These are phyloP conservation scores for Diplodia corticola DNA, from an alignment of 2,329 filamentous ascomycete genomes.

Conservation along the genomic window DNA sequence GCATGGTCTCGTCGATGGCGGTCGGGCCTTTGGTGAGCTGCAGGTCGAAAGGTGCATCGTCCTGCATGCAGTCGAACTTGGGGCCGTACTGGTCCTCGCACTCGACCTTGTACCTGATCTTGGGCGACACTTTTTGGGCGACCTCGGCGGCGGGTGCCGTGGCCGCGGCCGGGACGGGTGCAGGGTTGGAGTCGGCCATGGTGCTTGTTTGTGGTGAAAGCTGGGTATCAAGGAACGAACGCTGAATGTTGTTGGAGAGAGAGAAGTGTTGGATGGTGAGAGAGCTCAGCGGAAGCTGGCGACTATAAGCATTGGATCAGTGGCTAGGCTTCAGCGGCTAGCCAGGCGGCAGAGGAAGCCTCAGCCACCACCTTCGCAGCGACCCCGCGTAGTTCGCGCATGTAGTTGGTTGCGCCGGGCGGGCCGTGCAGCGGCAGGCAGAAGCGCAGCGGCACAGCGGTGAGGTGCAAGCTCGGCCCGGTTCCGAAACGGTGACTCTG, in stretches of 20 bases:
- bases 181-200: neutral
- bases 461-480: neutral
- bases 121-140: neutral
- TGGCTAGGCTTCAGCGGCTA: neutral
- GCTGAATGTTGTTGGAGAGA: neutral
- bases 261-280: neutral
- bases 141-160: neutral
- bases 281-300: neutral
- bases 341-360: neutral
- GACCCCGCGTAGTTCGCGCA: neutral
- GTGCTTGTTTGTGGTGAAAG: neutral
- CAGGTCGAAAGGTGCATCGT: constrained; percentile 10
- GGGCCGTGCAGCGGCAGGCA: neutral
- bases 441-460: neutral
- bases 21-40: neutral
- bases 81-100: constrained; percentile 15
- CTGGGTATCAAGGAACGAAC: neutral
- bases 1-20: neutral
- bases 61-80: constrained; percentile 11
- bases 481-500: neutral
- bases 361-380: neutral
- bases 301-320: neutral
- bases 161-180: neutral
- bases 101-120: constrained; percentile 17
- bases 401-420: no score